phyloP scores from a whole-genome alignment of 805 yeast genomes.

The Myxozyma vanderwaltii region DNA sequence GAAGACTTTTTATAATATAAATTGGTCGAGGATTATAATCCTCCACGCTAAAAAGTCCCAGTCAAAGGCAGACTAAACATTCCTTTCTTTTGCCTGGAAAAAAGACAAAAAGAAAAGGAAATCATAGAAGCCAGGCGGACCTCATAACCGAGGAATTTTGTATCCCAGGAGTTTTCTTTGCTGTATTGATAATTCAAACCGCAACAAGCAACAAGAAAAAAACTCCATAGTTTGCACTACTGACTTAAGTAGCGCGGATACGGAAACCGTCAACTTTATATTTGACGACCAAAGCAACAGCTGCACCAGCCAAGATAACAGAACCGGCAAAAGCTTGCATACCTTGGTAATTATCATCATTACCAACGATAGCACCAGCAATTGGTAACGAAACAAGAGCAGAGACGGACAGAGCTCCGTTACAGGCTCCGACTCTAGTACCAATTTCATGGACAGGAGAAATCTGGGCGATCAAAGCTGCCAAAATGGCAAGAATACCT shows the following conservation, averaged over 20 bases:
- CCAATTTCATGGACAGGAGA: constrained; percentile 40
- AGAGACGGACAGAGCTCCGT: constrained; percentile 57
- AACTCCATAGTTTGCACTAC: too few relatives aligned
- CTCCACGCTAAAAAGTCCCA: too few relatives aligned
- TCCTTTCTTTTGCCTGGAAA: too few relatives aligned
- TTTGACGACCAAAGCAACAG: constrained; percentile 7
- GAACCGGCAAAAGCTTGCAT: constrained; percentile 32
- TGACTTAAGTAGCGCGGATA: not conserved
- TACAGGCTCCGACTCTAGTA: constrained; percentile 60
- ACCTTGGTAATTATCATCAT: not conserved
- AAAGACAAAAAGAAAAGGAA: too few relatives aligned
- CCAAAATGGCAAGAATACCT: constrained; percentile 41
- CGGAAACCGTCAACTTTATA: constrained; percentile 5
- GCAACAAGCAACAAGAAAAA: too few relatives aligned
- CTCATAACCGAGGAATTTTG: too few relatives aligned
- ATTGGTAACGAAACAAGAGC: constrained; percentile 39
- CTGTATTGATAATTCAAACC: too few relatives aligned
- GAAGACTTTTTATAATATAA: too few relatives aligned
- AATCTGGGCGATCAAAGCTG: constrained; percentile 39
- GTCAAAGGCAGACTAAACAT: too few relatives aligned
- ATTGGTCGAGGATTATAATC: too few relatives aligned
- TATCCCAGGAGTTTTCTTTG: too few relatives aligned
- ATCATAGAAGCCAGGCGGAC: too few relatives aligned
- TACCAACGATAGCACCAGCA: constrained; percentile 37
- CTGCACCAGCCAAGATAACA: constrained; percentile 18